Base-by-base conservation (phyloP, 192 early-diverging fungal species). In the Dimargaris cristalligena region DNA sequence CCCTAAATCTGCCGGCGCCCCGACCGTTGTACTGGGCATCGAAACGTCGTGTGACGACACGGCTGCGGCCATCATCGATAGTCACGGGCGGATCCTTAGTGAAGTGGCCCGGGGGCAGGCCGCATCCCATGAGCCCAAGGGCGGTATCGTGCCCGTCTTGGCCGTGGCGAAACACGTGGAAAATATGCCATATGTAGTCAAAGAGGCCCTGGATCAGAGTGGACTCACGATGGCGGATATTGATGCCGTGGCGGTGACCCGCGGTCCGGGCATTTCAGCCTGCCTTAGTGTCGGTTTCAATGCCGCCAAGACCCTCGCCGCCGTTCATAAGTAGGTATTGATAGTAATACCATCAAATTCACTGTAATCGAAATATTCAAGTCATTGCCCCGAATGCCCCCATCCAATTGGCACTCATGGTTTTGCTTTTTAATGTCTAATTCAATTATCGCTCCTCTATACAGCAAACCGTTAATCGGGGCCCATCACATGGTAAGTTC, bases 11-110 rank as follows among this genome's bases (percentile, higher is more conserved):
- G n/a, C n/a, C n/a, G n/a, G n/a, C n/a, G n/a, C n/a, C n/a, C n/a
- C n/a, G n/a, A n/a, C n/a, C n/a, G n/a, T n/a, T n/a, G n/a, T 74
- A 34, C 72, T 88, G 13, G 86, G 86, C 4, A 77, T 88, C 31
- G 86, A 89, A 52, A 79, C 84, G 31, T 89, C 86, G 22, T 89
- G 84, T 65, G 86, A 89, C 60, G 86, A 89, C 62, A 89, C 86
- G 11, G 80, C 80, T 13, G 83, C 82, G 28, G 85, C 82, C 1
- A 65, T 89, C 23, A 84, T 89, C 35, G 76, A 70, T 22, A 76
- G 80, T 16, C 74, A 81, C 59, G 71, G 87, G 13, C 63, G 55
- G 18, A 81, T 89, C 58, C 68, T 87, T 4, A 66, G 75, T 38
- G 82, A 87, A 56, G 73, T 73, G 23, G 68, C 78, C 32, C 69